phyloP scores from a whole-genome alignment of 1,284 basidiomycete species.

The Mycosarcoma mackinlayi region DNA sequence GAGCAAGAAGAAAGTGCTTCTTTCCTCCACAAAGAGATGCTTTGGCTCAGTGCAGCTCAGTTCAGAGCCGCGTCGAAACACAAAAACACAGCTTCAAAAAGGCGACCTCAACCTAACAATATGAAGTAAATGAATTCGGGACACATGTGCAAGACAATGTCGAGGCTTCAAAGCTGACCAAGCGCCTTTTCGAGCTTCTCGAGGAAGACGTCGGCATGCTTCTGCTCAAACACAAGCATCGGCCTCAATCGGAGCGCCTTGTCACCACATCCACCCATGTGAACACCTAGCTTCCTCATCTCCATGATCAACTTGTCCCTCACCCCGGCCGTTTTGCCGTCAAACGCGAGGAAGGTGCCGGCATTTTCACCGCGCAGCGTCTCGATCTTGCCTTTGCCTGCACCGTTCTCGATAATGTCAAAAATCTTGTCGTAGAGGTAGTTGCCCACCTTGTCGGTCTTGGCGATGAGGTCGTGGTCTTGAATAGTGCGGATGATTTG shows the following conservation, averaged over 20 bases:
- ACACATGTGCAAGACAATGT: too few species aligned
- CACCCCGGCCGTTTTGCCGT: slow-evolving; percentile 67
- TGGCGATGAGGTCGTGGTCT: slow-evolving; percentile 68
- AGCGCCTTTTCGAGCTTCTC: slow-evolving; percentile 63
- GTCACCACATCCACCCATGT: slow-evolving; percentile 70
- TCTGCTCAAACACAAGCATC: slow-evolving; percentile 71
- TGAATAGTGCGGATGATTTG: slow-evolving; percentile 71
- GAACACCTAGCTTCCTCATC: slow-evolving; percentile 70
- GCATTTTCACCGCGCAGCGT: slow-evolving; percentile 71
- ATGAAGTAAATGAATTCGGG: background rate
- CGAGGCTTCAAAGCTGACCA: slow-evolving; percentile 21
- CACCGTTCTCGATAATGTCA: slow-evolving; percentile 57
- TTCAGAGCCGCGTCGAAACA: background rate
- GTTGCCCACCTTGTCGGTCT: slow-evolving; percentile 69
- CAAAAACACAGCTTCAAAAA: too few species aligned
- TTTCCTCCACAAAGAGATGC: slow-evolving; percentile 17
- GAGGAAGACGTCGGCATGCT: slow-evolving; percentile 70
- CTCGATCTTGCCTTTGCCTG: slow-evolving; percentile 56
- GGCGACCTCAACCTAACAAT: too few species aligned
- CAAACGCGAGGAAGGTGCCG: slow-evolving; percentile 73
- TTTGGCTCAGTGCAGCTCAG: background rate
- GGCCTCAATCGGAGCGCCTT: slow-evolving; percentile 71
- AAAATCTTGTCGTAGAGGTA: slow-evolving; percentile 67
- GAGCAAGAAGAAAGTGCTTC: slow-evolving; percentile 3
- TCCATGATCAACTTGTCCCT: slow-evolving; percentile 70